Evolutionary conservation across 2,329 filamentous ascomycete genomes (phyloP).

Genomic region (Dactylonectria macrodidyma): DNA sequence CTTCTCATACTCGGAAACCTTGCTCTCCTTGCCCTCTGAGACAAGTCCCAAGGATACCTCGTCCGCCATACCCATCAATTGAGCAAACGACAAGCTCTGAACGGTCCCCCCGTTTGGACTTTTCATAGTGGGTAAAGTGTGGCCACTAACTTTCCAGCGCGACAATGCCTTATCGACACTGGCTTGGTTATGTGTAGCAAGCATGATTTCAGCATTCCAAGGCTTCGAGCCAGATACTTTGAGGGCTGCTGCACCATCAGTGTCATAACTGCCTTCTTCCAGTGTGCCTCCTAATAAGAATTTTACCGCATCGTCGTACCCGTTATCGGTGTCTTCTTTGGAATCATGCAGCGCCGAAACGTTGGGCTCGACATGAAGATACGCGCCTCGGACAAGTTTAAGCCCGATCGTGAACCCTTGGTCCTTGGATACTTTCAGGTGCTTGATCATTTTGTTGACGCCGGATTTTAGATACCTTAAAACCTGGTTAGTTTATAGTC

Average conservation of each 20-base stretch:
- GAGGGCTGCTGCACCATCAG: not conserved
- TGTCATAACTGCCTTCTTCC: not conserved
- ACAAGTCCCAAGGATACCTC: constrained; percentile 28
- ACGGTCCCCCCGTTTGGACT: constrained; percentile 25
- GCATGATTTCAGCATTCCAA: constrained; percentile 27
- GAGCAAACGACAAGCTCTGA: constrained; percentile 19
- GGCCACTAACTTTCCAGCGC: not conserved
- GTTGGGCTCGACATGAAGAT: constrained; percentile 19
- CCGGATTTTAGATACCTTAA: constrained; percentile 21
- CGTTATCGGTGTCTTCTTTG: constrained; percentile 14
- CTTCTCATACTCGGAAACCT: not conserved
- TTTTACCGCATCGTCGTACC: constrained; percentile 23
- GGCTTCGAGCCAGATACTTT: not conserved
- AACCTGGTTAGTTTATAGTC: not conserved
- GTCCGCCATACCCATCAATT: constrained; percentile 30
- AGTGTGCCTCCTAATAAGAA: constrained; percentile 21
- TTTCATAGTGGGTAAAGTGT: not conserved
- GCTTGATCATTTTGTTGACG: constrained; percentile 25
- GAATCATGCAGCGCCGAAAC: constrained; percentile 8
- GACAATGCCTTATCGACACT: constrained; percentile 21
- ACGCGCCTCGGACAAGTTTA: constrained; percentile 24
- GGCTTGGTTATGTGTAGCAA: constrained; percentile 23
- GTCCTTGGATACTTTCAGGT: constrained; percentile 13
- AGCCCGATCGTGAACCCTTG: constrained; percentile 21
- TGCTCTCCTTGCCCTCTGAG: constrained; percentile 9